Evolutionary conservation across 805 yeast genomes (phyloP).

Genomic region (Henningerozyma blattae): DNA sequence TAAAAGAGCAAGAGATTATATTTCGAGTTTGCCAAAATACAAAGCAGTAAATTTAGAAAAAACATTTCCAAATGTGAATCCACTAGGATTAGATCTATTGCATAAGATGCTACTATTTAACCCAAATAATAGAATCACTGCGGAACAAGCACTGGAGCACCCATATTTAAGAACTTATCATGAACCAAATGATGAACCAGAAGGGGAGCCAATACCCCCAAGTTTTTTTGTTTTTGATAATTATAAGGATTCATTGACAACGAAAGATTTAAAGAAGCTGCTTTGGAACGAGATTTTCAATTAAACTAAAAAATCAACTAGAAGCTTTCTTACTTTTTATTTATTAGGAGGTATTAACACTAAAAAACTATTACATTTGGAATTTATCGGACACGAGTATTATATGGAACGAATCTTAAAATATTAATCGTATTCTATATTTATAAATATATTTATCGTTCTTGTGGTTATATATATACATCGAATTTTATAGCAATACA

Average conservation of each 20-base stretch:
- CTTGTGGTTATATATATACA: too few species aligned
- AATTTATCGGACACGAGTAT: too few species aligned
- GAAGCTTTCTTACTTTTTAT: too few species aligned
- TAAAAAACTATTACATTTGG: too few species aligned
- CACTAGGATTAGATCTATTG: constrained; percentile 57
- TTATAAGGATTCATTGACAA: constrained; percentile 63
- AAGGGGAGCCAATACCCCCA: constrained; percentile 68
- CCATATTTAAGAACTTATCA: constrained; percentile 84
- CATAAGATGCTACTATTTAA: constrained; percentile 69
- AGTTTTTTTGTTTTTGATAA: constrained; percentile 86
- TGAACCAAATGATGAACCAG: constrained; percentile 90
- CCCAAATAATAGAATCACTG: constrained; percentile 74
- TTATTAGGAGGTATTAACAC: too few species aligned
- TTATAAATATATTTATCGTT: too few species aligned
- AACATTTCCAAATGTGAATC: constrained; percentile 41
- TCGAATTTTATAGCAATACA: too few species aligned
- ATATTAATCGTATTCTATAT: too few species aligned
- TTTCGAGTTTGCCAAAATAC: constrained; percentile 62
- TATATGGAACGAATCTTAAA: too few species aligned
- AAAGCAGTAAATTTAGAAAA: constrained; percentile 9
- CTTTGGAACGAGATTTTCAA: constrained; percentile 60
- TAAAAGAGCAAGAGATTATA: constrained; percentile 80
- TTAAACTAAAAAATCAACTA: too few species aligned
- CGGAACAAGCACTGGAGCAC: constrained; percentile 71
- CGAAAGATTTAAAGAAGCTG: constrained; percentile 66